phyloP scores from a whole-genome alignment of 345 rosid genomes.

The Eucalyptus paniculata region DNA sequence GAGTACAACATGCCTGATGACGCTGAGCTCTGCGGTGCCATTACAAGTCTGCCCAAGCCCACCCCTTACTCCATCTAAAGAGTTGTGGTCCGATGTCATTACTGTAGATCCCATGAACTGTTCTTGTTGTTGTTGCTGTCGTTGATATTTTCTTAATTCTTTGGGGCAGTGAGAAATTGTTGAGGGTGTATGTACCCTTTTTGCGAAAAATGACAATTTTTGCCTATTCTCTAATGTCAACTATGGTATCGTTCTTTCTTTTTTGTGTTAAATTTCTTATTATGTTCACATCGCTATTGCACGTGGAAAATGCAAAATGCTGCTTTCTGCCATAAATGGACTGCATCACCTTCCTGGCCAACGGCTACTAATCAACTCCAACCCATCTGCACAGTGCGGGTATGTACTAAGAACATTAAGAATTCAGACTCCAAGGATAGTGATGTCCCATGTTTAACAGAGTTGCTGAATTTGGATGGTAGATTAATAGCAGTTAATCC shows the following conservation, averaged over 20 bases:
- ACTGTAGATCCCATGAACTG: neutral
- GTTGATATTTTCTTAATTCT: neutral
- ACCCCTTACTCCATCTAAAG: conserved; percentile 4
- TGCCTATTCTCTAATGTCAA: neutral
- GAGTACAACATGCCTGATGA: conserved; percentile 5
- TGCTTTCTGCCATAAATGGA: neutral
- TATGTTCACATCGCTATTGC: neutral
- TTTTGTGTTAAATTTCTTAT: neutral
- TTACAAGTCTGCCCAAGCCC: neutral
- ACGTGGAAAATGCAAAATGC: neutral
- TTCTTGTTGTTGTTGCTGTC: neutral
- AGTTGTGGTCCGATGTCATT: neutral
- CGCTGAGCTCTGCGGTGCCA: neutral
- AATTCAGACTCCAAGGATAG: neutral
- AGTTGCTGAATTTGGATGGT: neutral
- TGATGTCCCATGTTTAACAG: neutral
- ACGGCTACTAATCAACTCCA: neutral
- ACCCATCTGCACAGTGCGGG: neutral
- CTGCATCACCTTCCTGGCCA: neutral
- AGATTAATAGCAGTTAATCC: neutral
- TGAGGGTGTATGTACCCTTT: neutral
- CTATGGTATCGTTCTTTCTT: neutral
- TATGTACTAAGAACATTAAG: neutral
- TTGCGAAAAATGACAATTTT: neutral
- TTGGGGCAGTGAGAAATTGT: neutral